phyloP scores from a whole-genome alignment of 2,329 filamentous ascomycete genomes.

The Botrytis tulipae region DNA sequence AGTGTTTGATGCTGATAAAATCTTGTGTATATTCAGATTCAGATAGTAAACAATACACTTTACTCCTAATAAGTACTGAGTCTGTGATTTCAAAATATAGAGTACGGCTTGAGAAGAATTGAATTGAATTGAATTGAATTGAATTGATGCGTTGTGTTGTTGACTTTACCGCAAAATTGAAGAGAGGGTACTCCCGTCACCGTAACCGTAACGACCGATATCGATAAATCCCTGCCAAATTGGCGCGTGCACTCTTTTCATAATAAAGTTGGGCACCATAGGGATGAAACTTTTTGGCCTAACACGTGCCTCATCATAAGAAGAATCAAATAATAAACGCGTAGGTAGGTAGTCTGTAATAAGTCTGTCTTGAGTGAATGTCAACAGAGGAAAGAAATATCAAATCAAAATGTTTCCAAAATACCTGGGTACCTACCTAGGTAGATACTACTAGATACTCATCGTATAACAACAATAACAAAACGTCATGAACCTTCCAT shows the following conservation, averaged over 20 bases:
- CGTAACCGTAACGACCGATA: constrained; percentile 14
- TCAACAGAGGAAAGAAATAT: neutral
- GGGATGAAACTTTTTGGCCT: neutral
- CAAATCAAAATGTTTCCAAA: neutral
- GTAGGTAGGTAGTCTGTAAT: neutral
- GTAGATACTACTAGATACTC: neutral
- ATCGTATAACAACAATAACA: neutral
- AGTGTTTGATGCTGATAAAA: neutral
- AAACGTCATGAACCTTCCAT: neutral
- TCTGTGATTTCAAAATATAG: neutral
- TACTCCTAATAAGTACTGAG: neutral
- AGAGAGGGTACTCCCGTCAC: neutral
- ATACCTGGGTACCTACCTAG: no score
- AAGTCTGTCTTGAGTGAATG: neutral
- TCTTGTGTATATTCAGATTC: neutral
- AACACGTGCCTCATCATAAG: neutral
- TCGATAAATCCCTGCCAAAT: neutral
- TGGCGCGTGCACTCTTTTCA: constrained; percentile 11
- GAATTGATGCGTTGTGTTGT: constrained; percentile 13
- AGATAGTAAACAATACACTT: neutral
- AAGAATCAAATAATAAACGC: neutral
- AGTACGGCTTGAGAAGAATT: neutral
- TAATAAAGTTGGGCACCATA: neutral
- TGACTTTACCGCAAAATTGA: constrained; percentile 11
- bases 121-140: neutral